A percentile compares a stretch with the other conserved stretches of the same genome.
These are phyloP conservation scores for Tulasnella calospora DNA, from an alignment of 768 basidiomycete species.

Conservation along the genomic window DNA sequence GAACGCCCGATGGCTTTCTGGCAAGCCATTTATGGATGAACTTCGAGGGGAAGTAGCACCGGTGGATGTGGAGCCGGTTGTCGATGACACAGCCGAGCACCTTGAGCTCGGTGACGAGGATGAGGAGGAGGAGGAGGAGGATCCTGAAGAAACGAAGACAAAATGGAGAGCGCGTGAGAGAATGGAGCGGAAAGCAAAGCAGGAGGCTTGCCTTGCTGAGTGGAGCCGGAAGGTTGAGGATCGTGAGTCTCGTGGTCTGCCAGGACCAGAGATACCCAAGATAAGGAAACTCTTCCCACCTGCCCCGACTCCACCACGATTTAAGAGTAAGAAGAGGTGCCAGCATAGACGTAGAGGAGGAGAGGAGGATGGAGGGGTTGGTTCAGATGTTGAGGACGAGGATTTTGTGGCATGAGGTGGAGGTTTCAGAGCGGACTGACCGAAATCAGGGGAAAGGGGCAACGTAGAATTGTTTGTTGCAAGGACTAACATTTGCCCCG, in stretches of 20 bases:
- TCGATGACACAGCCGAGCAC: background rate
- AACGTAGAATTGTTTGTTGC: too few species aligned
- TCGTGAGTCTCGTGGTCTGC: background rate
- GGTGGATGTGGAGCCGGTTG: background rate
- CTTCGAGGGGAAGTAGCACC: background rate
- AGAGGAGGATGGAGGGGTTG: too few species aligned
- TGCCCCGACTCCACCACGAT: background rate
- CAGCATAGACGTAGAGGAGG: conserved; percentile 30
- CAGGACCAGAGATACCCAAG: background rate
- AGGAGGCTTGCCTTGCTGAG: background rate
- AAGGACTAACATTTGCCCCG: too few species aligned
- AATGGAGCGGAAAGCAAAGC: background rate
- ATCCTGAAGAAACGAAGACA: background rate
- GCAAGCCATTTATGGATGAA: background rate
- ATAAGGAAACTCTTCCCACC: background rate
- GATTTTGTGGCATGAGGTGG: too few species aligned
- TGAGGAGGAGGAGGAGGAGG: too few species aligned
- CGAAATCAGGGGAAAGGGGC: too few species aligned
- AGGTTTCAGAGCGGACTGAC: too few species aligned
- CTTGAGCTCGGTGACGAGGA: too few species aligned
- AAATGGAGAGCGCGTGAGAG: background rate
- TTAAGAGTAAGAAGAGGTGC: background rate
- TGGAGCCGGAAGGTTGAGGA: background rate
- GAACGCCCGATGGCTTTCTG: background rate
- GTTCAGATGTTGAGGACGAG: too few species aligned